Evolutionary conservation across 139 green algal species (phyloP), one percentile per base, ranked within the genome.

Genomic region (Dunaliella primolecta): DNA sequence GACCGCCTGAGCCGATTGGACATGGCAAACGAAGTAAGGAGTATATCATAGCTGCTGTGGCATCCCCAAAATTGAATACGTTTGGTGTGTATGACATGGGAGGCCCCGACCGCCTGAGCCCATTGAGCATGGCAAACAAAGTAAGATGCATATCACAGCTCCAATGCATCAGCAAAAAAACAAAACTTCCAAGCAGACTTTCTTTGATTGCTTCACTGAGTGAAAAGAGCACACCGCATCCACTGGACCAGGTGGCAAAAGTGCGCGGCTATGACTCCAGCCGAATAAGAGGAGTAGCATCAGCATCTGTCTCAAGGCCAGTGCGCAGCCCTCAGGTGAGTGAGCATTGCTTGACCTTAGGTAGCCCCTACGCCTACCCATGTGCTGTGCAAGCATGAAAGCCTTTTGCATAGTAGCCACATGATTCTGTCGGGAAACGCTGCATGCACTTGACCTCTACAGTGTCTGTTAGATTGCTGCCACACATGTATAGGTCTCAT

Each of bases 1-100:
- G 86, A 95, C 75, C 86, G 93, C 0, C 85, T 97, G n/a, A 94
- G 87, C 70, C 89, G 94, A 1, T 78, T 90, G 3, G 93, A 95
- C 80, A 96, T 96, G 89, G 94, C 93, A 29, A n/a, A 81, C 2
- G 84, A 86, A n/a, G 86, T 93, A 32, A 55, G 83, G 35, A 86
- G 23, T 21, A 32, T 81, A 24, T 25, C 2, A 2, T 81, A 30
- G 27, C 20, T 30, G 32, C 32, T 20, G 30, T 30, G 30, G 30
- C n/a, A 38, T 3, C 23, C n/a, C 32, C 20, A 20, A 37, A 56
- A 2, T 24, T 81, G 31, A 46, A 37, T 21, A 46, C 2, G 30
- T 20, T 81, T 30, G 27, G 31, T 81, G 75, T 2, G 38, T 20
- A 46, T 32, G 2, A 38, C 75, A 46, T 30, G 36, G 21, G 36